phyloP scores from a whole-genome alignment of 192 early-diverging fungal species.

The Coemansia umbellata region DNA sequence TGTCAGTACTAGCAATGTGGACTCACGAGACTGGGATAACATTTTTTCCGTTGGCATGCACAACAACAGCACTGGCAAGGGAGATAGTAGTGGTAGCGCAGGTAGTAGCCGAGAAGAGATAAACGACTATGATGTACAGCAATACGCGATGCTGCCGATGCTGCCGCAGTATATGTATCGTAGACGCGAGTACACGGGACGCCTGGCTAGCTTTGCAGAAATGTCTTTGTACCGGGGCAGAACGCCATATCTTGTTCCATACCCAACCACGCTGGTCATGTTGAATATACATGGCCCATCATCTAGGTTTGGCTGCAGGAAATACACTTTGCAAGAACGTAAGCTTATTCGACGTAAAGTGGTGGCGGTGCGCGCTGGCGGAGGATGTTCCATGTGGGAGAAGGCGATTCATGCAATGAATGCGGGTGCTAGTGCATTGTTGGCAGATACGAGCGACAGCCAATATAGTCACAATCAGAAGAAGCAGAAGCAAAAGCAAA shows the following conservation, averaged over 20 bases:
- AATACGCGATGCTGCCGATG: neutral
- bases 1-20: neutral
- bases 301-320: constrained; percentile 35
- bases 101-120: neutral
- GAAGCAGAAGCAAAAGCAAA: neutral
- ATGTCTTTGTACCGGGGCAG: constrained; percentile 24
- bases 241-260: constrained; percentile 14
- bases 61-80: neutral
- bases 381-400: constrained; percentile 32
- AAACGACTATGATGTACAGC: neutral
- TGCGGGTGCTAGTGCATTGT: constrained; percentile 37
- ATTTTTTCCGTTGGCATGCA: neutral
- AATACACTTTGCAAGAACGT: constrained; percentile 34
- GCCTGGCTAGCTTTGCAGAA: constrained; percentile 37
- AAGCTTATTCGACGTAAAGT: constrained; percentile 20
- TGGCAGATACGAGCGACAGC: constrained; percentile 9
- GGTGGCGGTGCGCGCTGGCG: constrained; percentile 29
- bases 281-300: constrained; percentile 22
- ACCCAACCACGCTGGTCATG: constrained; percentile 26
- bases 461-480: neutral
- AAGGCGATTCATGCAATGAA: constrained; percentile 43
- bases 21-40: neutral
- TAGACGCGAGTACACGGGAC: constrained; percentile 28
- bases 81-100: neutral
- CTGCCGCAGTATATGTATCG: constrained; percentile 6